These are phyloP conservation scores for Pichia terricola DNA, from an alignment of 1,139 yeast species.

Conservation along the genomic window DNA sequence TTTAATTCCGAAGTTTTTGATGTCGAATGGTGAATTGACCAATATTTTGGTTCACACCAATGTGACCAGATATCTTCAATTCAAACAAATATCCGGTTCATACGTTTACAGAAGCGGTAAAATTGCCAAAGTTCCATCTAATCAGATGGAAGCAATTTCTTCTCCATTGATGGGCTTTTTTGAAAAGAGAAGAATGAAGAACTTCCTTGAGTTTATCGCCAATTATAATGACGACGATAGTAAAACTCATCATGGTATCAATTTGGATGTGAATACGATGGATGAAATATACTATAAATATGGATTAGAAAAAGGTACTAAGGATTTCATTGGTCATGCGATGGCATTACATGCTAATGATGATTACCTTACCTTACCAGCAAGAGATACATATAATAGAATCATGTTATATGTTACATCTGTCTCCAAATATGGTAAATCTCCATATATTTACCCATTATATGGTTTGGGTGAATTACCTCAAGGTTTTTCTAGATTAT, in stretches of 20 bases:
- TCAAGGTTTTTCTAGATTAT: constrained; percentile 94
- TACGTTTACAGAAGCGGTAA: constrained; percentile 87
- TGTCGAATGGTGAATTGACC: constrained; percentile 97
- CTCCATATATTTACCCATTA: constrained; percentile 92
- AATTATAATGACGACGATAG: constrained; percentile 70
- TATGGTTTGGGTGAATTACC: constrained; percentile 97
- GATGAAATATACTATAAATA: constrained; percentile 82
- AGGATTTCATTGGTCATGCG: constrained; percentile 95
- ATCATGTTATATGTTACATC: constrained; percentile 79
- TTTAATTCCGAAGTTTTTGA: constrained; percentile 89
- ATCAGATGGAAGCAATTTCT: constrained; percentile 80
- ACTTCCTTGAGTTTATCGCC: constrained; percentile 80
- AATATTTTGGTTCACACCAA: constrained; percentile 91
- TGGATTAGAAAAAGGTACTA: constrained; percentile 87
- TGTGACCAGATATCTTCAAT: constrained; percentile 91
- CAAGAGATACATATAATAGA: constrained; percentile 86
- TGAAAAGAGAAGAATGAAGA: constrained; percentile 92
- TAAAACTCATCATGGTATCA: constrained; percentile 77
- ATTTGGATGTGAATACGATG: constrained; percentile 85
- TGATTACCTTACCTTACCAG: constrained; percentile 80
- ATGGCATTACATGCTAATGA: constrained; percentile 98
- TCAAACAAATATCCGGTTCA: constrained; percentile 91
- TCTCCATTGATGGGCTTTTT: constrained; percentile 93
- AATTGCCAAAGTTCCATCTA: constrained; percentile 92
- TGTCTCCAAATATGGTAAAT: constrained; percentile 90